A percentile compares a stretch with the other conserved stretches of the same genome.
Evolutionary conservation across 345 rosid genomes (phyloP).

Genomic region (Lenwebbia sp.): DNA sequence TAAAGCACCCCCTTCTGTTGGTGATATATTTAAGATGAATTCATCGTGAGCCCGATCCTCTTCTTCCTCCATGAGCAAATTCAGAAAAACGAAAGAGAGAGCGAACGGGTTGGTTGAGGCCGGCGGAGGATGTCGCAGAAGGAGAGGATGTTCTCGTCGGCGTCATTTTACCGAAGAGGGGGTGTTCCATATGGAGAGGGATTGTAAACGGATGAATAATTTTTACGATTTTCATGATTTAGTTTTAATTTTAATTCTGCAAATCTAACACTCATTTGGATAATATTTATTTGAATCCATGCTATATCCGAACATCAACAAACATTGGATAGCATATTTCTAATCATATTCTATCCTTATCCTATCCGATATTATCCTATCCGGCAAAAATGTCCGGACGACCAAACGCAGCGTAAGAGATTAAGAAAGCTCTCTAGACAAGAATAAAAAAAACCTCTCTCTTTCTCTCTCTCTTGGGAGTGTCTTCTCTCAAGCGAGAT

Average conservation of each 20-base stretch:
- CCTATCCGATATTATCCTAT: fast-evolving
- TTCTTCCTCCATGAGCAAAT: not conserved
- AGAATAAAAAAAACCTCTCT: too few relatives aligned
- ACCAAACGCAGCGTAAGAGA: fast-evolving
- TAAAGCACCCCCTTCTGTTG: not conserved
- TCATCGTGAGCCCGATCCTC: not conserved
- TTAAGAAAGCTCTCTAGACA: too few relatives aligned
- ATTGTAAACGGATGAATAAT: too few relatives aligned
- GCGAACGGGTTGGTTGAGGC: not conserved
- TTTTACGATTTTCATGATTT: too few relatives aligned
- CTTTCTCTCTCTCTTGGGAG: too few relatives aligned
- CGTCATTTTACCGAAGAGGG: not conserved
- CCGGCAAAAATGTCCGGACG: not conserved
- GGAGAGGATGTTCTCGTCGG: not conserved
- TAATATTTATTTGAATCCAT: not conserved
- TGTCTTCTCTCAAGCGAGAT: too few relatives aligned
- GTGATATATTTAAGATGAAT: not conserved
- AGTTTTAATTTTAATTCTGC: too few relatives aligned
- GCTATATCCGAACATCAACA: not conserved
- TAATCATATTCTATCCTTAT: too few relatives aligned
- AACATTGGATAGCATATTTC: not conserved
- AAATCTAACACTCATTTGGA: too few relatives aligned
- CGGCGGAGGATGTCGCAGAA: not conserved
- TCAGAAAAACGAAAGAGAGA: not conserved
- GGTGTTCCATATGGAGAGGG: not conserved